Conservation (phyloP, 371 early-diverging fungal genomes). For the Chytridium lagenaria region DNA sequence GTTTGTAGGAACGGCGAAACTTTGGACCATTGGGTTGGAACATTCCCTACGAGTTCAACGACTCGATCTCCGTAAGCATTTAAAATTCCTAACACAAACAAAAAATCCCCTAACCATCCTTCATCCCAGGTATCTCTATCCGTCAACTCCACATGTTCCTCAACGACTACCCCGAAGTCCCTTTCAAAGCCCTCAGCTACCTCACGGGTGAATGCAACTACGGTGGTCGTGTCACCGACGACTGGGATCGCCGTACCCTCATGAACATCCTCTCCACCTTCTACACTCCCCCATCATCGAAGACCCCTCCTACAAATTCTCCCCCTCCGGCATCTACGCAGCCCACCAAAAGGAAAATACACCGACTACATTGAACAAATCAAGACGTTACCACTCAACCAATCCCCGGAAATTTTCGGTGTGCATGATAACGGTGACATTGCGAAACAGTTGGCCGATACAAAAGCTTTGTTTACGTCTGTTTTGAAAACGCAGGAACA, state of each 20-base stretch:
- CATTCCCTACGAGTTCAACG: constrained; percentile 72
- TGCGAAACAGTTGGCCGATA: constrained; percentile 63
- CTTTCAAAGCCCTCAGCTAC: constrained; percentile 63
- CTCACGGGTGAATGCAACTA: constrained; percentile 70
- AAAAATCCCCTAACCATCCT: neutral
- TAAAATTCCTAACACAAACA: neutral
- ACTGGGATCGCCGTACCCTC: constrained; percentile 64
- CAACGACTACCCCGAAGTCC: constrained; percentile 61
- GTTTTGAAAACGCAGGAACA: constrained; percentile 62
- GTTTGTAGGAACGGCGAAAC: constrained; percentile 64
- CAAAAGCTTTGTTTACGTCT: constrained; percentile 56
- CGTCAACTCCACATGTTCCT: constrained; percentile 66
- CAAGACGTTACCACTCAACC: constrained; percentile 57
- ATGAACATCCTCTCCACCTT: constrained; percentile 58
- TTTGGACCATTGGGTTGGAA: constrained; percentile 72
- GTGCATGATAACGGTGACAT: constrained; percentile 71
- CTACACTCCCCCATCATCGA: constrained; percentile 56
- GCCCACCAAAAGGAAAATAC: constrained; percentile 59
- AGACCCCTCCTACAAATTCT: constrained; percentile 55
- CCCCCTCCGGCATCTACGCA: constrained; percentile 58
- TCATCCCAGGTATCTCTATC: constrained; percentile 53
- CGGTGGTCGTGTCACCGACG: constrained; percentile 71
- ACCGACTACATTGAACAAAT: constrained; percentile 58
- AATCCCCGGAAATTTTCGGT: constrained; percentile 64
- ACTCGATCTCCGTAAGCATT: constrained; percentile 35